These are phyloP conservation scores for Saturnispora galanensis DNA, from an alignment of 805 yeast species.

Conservation along the genomic window DNA sequence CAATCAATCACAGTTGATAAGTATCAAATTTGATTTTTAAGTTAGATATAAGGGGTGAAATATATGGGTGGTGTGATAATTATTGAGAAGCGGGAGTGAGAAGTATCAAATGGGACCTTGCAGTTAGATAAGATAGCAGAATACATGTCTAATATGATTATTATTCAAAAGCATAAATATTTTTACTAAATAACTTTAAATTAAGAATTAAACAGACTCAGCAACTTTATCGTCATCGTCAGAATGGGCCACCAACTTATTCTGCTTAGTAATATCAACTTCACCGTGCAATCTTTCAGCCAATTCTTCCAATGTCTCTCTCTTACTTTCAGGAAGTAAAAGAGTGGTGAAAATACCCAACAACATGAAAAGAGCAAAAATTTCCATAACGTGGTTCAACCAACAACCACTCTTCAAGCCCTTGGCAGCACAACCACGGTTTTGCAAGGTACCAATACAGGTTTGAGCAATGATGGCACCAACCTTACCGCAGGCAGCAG, in stretches of 20 bases:
- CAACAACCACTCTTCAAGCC: conserved; percentile 50
- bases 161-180: too few species aligned
- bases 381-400: conserved; percentile 89
- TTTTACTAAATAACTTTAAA: too few species aligned
- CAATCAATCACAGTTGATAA: too few species aligned
- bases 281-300: conserved; percentile 79
- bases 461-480: conserved; percentile 93
- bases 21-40: too few species aligned
- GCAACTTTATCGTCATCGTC: conserved; percentile 22
- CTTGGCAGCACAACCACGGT: conserved; percentile 63
- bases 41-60: too few species aligned
- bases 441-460: conserved; percentile 71
- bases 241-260: conserved; percentile 15
- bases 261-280: conserved; percentile 32
- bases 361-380: conserved; percentile 87
- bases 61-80: too few species aligned
- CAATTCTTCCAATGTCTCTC: conserved; percentile 81
- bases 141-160: too few species aligned
- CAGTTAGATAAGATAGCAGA: too few species aligned
- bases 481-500: conserved; percentile 86
- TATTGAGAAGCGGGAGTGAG: too few species aligned
- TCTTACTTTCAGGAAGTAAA: conserved; percentile 81
- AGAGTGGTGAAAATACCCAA: conserved; percentile 57
- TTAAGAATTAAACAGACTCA: conserved; percentile 11
- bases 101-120: too few species aligned